Evolutionary conservation across 345 rosid genomes (phyloP), one percentile per base, ranked within the genome.

Genomic region (Mallotus nudiflorus): DNA sequence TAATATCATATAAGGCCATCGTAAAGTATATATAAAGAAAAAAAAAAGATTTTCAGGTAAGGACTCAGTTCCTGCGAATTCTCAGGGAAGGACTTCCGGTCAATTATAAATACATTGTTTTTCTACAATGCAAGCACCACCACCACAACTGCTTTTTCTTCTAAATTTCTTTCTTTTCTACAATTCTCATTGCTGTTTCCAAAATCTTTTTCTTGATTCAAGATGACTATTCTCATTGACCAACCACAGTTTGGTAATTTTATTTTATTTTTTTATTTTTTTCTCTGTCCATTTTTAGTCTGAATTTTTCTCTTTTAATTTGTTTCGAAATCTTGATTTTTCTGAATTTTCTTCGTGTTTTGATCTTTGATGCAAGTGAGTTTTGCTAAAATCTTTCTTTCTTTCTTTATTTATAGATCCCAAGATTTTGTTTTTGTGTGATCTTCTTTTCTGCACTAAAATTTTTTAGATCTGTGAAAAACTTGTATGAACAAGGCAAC

Each of bases 71-170:
- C 16, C 77, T 75, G 48, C 53, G 51, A 82, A 82, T 77, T 86
- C 84, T 71, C 82, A 71, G 81, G 73, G 77, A 78, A 86, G 90
- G 88, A 73, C 88, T 70, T 58, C 78, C 76, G 71, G 79, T 64
- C 57, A 62, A 55, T 29, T 87, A 87, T 87, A 87, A 82, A 87
- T 84, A 82, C 63, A 69, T 22, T 44, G n/a, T 16, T 0, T 14
- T 52, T 61, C 25, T n/a, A 68, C 19, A 60, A 65, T 64, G 64
- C 58, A 31, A 19, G 27, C 4, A 4, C 19, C 45, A 24, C 11
- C 24, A 0, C 27, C 6, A n/a, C 15, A 3, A 10, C 12, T 24
- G 1, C 0, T 40, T 50, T 9, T 2, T 6, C n/a, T n/a, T 18
- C 1, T 45, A 40, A 13, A 8, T 12, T 64, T 44, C 28, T 24